Evolutionary conservation across 2,329 filamentous ascomycete species (phyloP).

Genomic region (Beauveria australis): DNA sequence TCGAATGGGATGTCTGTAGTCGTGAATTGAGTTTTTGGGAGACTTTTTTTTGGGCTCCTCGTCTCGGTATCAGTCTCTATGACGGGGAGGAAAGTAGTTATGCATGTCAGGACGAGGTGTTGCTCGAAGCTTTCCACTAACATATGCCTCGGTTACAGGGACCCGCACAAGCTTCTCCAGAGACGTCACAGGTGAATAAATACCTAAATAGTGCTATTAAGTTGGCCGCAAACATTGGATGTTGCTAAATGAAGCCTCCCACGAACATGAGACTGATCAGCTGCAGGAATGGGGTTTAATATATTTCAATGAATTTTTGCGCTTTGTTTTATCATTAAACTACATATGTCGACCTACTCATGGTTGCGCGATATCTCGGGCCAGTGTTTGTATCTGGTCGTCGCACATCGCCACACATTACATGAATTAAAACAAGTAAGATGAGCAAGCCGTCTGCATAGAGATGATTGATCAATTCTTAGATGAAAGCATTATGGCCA

Average conservation of each 20-base stretch:
- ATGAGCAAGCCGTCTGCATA: no score
- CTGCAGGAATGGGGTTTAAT: no score
- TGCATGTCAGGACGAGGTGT: background rate
- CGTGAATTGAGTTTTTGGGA: background rate
- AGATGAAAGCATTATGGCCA: no score
- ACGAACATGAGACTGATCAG: background rate
- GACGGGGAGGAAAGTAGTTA: background rate
- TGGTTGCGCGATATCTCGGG: no score
- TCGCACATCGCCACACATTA: no score
- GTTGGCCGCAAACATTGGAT: background rate
- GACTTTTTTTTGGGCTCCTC: background rate
- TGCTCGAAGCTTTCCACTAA: constrained; percentile 12
- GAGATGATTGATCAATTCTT: no score
- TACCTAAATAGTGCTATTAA: background rate
- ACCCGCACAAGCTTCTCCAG: constrained; percentile 9
- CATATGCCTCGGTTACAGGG: constrained; percentile 28
- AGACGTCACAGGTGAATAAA: constrained; percentile 1
- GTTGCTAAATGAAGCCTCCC: background rate
- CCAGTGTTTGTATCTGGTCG: no score
- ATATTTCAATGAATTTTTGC: no score
- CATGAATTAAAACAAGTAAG: no score
- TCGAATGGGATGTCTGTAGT: background rate
- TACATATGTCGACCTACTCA: no score
- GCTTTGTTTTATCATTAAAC: no score
- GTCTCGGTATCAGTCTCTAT: background rate